Percentiles rank a stretch among this genome's conserved stretches.
phyloP scores from a whole-genome alignment of 2,329 filamentous ascomycete genomes.

The Diaporthe caulivora region DNA sequence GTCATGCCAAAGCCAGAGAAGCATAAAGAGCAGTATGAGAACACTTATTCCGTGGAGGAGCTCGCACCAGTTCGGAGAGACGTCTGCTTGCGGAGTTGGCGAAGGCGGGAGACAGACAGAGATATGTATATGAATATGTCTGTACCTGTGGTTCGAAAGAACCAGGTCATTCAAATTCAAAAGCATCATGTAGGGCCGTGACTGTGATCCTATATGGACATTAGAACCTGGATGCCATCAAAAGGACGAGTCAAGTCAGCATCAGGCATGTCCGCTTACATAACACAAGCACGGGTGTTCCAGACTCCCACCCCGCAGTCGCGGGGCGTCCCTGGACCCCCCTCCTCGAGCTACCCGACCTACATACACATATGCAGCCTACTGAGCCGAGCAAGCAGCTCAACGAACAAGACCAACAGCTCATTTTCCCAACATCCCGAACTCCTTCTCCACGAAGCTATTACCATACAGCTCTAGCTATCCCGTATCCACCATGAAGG shows the following conservation, averaged over 20 bases:
- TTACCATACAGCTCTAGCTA: conserved; percentile 53
- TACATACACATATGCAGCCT: conserved; percentile 3
- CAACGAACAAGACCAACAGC: conserved; percentile 2
- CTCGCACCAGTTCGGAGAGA: background rate
- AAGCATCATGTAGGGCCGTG: background rate
- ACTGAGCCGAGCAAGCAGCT: conserved; percentile 6
- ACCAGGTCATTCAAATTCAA: background rate
- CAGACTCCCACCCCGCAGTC: conserved; percentile 4
- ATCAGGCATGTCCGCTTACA: background rate
- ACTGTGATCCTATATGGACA: background rate
- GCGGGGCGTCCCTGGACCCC: background rate
- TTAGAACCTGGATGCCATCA: too few species aligned
- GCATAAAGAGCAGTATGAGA: background rate
- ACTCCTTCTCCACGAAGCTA: background rate
- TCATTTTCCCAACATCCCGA: background rate
- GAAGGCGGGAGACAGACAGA: background rate
- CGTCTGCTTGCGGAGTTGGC: background rate
- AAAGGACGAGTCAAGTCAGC: background rate
- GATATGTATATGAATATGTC: background rate
- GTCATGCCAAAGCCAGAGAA: background rate
- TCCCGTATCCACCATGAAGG: conserved; percentile 64
- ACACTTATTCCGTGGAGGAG: background rate
- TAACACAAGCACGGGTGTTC: background rate
- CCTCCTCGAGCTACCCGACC: conserved; percentile 7
- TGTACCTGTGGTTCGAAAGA: background rate